Evolutionary conservation across 2,329 filamentous ascomycete species (phyloP).

Genomic region (Claviceps maximensis): DNA sequence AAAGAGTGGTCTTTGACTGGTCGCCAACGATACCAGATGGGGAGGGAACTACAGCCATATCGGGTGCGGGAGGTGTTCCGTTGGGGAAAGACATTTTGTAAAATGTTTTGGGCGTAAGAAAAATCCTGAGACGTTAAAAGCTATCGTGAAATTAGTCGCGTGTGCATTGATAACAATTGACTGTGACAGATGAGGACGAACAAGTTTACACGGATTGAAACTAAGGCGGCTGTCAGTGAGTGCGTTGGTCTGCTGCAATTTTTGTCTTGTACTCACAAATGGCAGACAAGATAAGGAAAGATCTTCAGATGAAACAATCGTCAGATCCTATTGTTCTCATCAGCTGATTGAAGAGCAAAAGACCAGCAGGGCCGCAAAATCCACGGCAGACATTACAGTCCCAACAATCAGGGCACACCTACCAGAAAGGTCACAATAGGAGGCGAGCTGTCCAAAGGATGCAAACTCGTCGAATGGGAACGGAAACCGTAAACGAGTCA

Average conservation of each 20-base stretch:
- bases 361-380: not conserved
- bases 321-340: conserved; percentile 10
- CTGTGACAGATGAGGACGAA: not conserved
- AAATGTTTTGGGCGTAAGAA: not conserved
- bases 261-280: not conserved
- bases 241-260: not conserved
- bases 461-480: conserved; percentile 16
- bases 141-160: not conserved
- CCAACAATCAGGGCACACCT: conserved; percentile 5
- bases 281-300: conserved; percentile 5
- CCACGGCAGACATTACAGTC: not conserved
- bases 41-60: conserved; percentile 22
- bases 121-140: not conserved
- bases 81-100: conserved; percentile 24
- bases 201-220: not conserved
- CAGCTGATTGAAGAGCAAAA: not conserved
- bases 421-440: conserved; percentile 2
- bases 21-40: conserved; percentile 26
- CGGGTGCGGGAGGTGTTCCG: conserved; percentile 25
- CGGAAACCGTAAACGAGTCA: conserved; percentile 20
- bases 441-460: conserved; percentile 14
- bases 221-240: not conserved
- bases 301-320: conserved; percentile 14
- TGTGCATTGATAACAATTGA: not conserved
- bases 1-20: conserved; percentile 44